Percentiles rank a stretch among this genome's conserved stretches.
Conservation (phyloP, 2,329 filamentous ascomycete genomes). For the Cercospora zeina region DNA sequence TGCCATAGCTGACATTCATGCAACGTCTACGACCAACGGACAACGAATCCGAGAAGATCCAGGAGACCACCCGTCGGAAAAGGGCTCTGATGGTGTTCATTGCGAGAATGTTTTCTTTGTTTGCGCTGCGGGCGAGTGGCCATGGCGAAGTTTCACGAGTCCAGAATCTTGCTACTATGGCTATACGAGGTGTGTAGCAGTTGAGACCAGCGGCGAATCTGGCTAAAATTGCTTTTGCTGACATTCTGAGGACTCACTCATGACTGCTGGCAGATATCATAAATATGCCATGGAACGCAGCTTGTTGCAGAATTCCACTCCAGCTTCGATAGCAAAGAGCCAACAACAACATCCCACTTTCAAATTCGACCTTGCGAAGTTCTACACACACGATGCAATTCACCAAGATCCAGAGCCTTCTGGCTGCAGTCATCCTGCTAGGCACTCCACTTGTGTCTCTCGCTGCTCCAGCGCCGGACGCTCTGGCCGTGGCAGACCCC, state of each 20-base stretch:
- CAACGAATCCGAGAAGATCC: not conserved
- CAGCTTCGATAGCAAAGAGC: not conserved
- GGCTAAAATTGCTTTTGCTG: not conserved
- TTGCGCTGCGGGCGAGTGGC: too few relatives aligned
- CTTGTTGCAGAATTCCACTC: not conserved
- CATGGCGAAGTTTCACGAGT: not conserved
- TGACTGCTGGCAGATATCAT: not conserved
- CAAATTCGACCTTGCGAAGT: not conserved
- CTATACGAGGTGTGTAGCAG: not conserved
- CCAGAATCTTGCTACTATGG: not conserved
- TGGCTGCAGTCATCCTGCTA: not conserved
- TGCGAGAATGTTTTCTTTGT: not conserved
- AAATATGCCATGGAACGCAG: not conserved
- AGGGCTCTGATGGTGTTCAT: not conserved
- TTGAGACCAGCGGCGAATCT: not conserved
- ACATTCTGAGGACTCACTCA: not conserved
- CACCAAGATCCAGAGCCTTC: not conserved
- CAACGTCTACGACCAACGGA: slow-evolving; percentile 3
- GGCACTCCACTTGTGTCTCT: not conserved
- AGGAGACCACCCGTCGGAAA: not conserved
- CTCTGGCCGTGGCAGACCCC: not conserved
- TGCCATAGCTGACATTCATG: slow-evolving; percentile 2
- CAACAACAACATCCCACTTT: too few relatives aligned
- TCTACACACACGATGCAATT: not conserved
- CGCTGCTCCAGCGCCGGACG: slow-evolving; percentile 1